Base-by-base conservation (phyloP, 345 rosid species). In the Microthlaspi erraticum region DNA sequence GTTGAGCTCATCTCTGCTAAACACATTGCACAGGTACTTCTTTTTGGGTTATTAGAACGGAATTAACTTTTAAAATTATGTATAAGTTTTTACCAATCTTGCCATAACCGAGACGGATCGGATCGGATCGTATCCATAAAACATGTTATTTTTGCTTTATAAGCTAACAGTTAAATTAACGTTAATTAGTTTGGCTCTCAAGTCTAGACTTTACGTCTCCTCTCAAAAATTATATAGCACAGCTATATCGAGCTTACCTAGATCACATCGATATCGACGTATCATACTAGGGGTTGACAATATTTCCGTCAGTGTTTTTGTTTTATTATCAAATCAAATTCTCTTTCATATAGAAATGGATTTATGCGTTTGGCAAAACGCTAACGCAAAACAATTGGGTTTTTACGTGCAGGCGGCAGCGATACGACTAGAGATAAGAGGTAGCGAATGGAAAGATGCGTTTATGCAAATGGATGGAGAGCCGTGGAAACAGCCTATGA, bases 391-490 rank as follows among this genome's bases (percentile, higher is more conserved):
- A 44, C 0, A 26, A 59, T 11, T 60, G 49, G 2, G 5, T 16
- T 54, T 10, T 45, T 11, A 10, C 1, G 4, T 4, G 6, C 81
- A 95, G 98, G 98, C 96, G 42, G 87, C 97, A 1, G 90, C 98
- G 1, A 85, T 95, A 50, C 78, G 98, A 77, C 66, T 95, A 52
- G 98, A 92, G 81, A 63, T 95, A 50, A 83, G 98, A 59, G 94
- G 99, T 2, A 93, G 97, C 46, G 97, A 88, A 62, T 85, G 99
- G 96, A 83, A 69, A 72, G 81, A 90, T 44, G 93, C 90, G 20
- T 95, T 70, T 75, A 81, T 95, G 97, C 99, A 92, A 84, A 92
- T 94, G 96, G 99, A 95, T 56, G 99, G 98, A 6, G 97, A 95
- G 72, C 99, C 98, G 5, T 90, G 99, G 98, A 95, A 87, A 68